Evolutionary conservation across 805 yeast species (phyloP), one percentile per base, ranked within the genome.

Genomic region (Yarrowia yakushimensis): DNA sequence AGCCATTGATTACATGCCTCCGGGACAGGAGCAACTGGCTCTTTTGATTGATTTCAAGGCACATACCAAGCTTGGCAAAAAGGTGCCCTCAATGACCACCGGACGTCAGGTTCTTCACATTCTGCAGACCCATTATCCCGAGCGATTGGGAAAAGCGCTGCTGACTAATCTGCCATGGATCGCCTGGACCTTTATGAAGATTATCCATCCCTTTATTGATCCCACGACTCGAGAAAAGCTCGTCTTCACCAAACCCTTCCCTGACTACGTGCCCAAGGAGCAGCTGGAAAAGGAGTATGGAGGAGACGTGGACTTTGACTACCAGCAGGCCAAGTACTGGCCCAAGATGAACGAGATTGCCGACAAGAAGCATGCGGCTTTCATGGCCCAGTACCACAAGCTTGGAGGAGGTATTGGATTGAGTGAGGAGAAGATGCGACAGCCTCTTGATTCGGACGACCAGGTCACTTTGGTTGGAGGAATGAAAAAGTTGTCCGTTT

Each of bases 51-150:
- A 94, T 74, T 93, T 94, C 76, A 90, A 93, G 74, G 85, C 88
- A 18, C 85, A 90, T 64, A 89, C 63, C 80, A 77, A 71, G 70
- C 78, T 76, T 63, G 77, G 83, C 31, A 82, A 87, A 63, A 90
- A 88, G 71, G 83, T 90, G 63, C 98, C 98, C n/a, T 90, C 97
- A 1, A 79, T 93, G 43, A 81, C 87, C 59, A 88, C 85, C 17
- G 97, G 97, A 34, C 86, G 92, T 72, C 96, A 91, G 75, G 98
- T 93, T 31, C 80, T 94, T 67, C 90, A 88, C 73, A 94, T 94
- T 72, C 78, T 94, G 69, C 99, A 94, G 76, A 91, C 96, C 12
- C 99, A 94, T 74, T 94, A 94, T 73, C 99, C 99, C 4, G 99
- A 94, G 73, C 83, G 99, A 69, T 79, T 94, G 64, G 99, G 99